Evolutionary conservation across 1,284 basidiomycete species (phyloP).

Genomic region (Moesziomyces parantarcticus): DNA sequence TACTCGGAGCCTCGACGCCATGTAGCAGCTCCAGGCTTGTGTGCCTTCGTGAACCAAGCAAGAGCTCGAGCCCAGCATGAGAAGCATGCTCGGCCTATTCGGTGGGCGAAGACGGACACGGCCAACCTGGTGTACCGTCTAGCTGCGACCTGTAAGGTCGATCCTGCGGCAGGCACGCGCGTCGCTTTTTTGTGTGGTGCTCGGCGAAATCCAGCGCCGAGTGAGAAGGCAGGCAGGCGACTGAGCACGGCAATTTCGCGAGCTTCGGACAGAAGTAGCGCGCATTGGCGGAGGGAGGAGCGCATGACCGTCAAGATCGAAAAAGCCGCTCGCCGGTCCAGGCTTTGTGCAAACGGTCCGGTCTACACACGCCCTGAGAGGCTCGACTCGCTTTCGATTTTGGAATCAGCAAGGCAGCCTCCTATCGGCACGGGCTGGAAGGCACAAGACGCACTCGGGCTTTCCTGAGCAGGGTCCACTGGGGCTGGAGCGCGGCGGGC

Average conservation of each 20-base stretch:
- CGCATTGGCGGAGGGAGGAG: too few relatives aligned
- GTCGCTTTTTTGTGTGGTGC: neutral
- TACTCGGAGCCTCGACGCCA: too few relatives aligned
- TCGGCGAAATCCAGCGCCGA: neutral
- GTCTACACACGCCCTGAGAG: neutral
- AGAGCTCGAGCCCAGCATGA: too few relatives aligned
- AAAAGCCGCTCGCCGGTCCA: slow-evolving; percentile 10
- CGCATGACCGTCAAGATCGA: slow-evolving; percentile 30
- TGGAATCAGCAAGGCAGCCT: too few relatives aligned
- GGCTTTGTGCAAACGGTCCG: neutral
- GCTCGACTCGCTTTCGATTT: neutral
- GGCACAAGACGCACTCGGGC: too few relatives aligned
- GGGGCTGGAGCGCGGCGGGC: too few relatives aligned
- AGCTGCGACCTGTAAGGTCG: neutral
- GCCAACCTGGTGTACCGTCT: neutral
- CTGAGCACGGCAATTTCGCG: neutral
- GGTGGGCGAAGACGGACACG: neutral
- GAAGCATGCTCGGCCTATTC: slow-evolving; percentile 2
- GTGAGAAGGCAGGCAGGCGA: neutral
- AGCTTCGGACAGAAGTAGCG: neutral
- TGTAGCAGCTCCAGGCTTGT: too few relatives aligned
- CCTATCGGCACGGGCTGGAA: too few relatives aligned
- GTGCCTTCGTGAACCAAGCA: too few relatives aligned
- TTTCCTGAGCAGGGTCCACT: too few relatives aligned
- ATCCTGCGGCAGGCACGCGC: slow-evolving; percentile 12